Conservation (phyloP, 768 basidiomycete genomes). For the Dendrothele bispora region DNA sequence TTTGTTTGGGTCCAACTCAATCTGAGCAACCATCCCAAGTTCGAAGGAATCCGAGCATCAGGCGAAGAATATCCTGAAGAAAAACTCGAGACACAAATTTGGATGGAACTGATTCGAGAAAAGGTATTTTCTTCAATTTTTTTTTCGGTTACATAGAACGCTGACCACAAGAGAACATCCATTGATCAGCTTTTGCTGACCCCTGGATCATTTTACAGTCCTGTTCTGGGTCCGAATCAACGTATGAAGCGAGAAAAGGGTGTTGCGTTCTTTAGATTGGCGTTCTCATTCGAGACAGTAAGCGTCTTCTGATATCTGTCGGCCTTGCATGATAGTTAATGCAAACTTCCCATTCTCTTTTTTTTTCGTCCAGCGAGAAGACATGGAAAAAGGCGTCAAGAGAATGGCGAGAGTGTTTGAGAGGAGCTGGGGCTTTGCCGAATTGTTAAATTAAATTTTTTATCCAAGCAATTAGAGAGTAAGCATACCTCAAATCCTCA, state of each 20-base stretch:
- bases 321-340: not conserved
- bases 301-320: constrained; percentile 4
- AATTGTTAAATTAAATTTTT: too few species aligned
- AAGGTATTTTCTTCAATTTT: constrained; percentile 4
- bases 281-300: constrained; percentile 8
- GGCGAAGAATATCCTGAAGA: constrained; percentile 1
- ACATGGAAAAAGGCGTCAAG: constrained; percentile 3
- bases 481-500: too few species aligned
- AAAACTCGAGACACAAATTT: too few species aligned
- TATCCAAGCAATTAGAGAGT: too few species aligned
- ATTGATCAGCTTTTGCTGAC: constrained; percentile 7
- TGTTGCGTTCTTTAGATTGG: constrained; percentile 5
- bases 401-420: constrained; percentile 3
- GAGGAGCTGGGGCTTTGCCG: constrained; percentile 2
- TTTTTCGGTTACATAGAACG: not conserved
- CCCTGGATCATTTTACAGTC: constrained; percentile 12
- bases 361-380: not conserved
- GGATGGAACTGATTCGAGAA: constrained; percentile 8
- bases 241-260: not conserved
- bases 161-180: too few species aligned
- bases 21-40: constrained; percentile 42
- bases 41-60: constrained; percentile 15
- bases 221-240: not conserved
- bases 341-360: too few species aligned
- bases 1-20: constrained; percentile 54